phyloP scores from a whole-genome alignment of 1,284 basidiomycete species.

The Rhodotorula sp. region DNA sequence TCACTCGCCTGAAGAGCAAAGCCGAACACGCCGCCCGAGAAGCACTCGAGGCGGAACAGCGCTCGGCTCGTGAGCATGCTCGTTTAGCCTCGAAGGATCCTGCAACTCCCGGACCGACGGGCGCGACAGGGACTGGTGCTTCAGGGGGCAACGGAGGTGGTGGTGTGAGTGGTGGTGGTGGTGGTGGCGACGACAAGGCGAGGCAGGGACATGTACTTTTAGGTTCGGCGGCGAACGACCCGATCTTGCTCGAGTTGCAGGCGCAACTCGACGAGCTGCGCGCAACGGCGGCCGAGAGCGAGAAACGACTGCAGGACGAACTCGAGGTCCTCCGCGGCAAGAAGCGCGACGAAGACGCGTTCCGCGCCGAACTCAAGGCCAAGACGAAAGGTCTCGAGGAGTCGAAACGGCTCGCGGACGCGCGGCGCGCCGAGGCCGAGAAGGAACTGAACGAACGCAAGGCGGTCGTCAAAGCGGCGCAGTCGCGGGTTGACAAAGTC shows the following conservation, averaged over 20 bases:
- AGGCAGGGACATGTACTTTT: background rate
- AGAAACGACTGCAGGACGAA: slow-evolving; percentile 65
- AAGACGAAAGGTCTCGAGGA: slow-evolving; percentile 84
- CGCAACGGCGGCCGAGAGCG: slow-evolving; percentile 55
- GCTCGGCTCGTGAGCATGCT: background rate
- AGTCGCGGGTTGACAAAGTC: slow-evolving; percentile 63
- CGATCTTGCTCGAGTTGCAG: slow-evolving; percentile 67
- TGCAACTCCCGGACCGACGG: background rate
- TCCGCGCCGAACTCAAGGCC: slow-evolving; percentile 71
- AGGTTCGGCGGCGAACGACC: slow-evolving; percentile 12
- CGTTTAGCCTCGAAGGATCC: background rate
- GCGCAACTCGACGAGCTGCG: slow-evolving; percentile 72
- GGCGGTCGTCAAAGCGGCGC: slow-evolving; percentile 63
- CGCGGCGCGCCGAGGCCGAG: slow-evolving; percentile 75
- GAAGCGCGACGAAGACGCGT: slow-evolving; percentile 78
- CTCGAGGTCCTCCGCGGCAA: slow-evolving; percentile 69
- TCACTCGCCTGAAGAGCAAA: slow-evolving; percentile 31
- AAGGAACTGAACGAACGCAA: slow-evolving; percentile 74
- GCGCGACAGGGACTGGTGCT: background rate
- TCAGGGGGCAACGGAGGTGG: background rate
- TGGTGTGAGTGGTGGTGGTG: too few relatives aligned
- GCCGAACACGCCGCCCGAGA: slow-evolving; percentile 22
- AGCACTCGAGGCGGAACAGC: slow-evolving; percentile 22
- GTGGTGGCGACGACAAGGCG: slow-evolving; percentile 2
- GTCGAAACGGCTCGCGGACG: slow-evolving; percentile 76